phyloP scores from a whole-genome alignment of 371 early-diverging fungal species.

The Mortierella sp. region DNA sequence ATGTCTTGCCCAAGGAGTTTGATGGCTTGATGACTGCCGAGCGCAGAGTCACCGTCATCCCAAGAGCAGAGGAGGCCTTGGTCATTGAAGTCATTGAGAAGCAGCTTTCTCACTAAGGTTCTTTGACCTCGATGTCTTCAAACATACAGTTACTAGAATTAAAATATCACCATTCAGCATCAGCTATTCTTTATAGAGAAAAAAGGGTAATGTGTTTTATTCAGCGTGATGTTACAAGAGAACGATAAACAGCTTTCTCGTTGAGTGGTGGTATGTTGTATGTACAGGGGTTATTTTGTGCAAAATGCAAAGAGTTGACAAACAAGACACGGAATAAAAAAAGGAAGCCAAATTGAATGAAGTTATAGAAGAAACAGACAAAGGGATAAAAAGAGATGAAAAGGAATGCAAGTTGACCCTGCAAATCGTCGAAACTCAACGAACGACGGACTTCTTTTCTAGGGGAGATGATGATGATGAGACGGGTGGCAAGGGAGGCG shows the following conservation, averaged over 20 bases:
- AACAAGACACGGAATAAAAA: neutral
- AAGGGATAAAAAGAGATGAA: neutral
- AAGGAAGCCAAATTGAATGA: neutral
- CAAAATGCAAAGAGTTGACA: neutral
- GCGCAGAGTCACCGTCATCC: conserved; percentile 71
- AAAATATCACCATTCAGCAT: neutral
- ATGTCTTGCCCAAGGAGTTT: conserved; percentile 80
- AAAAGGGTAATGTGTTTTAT: neutral
- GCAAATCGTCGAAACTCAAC: neutral
- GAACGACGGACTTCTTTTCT: neutral
- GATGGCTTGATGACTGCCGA: conserved; percentile 80
- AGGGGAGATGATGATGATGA: conserved; percentile 7
- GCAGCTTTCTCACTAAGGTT: conserved; percentile 59
- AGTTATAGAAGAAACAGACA: neutral
- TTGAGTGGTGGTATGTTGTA: neutral
- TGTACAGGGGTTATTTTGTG: neutral
- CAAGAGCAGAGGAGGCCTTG: conserved; percentile 69
- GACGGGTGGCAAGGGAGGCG: conserved; percentile 11
- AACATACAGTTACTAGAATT: neutral
- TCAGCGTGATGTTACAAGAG: neutral
- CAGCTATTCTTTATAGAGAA: neutral
- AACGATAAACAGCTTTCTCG: neutral
- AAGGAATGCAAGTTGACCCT: neutral
- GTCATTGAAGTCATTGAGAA: conserved; percentile 74
- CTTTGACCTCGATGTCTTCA: neutral